Evolutionary conservation across 2,329 filamentous ascomycete genomes (phyloP), one percentile per base, ranked within the genome.

Genomic region (Alternaria ethzedia): DNA sequence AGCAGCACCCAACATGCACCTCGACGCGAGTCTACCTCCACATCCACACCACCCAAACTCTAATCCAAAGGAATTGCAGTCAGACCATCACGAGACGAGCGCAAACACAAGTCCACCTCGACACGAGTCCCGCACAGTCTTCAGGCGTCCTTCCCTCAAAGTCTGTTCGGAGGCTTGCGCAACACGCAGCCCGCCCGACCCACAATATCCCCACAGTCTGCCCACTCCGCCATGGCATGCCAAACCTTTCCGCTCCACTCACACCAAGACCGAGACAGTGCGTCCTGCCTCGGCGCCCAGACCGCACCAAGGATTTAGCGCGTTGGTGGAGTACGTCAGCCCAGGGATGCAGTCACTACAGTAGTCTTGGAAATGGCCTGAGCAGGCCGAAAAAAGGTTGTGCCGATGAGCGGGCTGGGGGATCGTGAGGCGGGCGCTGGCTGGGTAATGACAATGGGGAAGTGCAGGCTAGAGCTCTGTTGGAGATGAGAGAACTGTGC

Each of bases 251-350:
- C 61, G 57, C 61, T 63, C 61, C 61, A 63, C 57, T 41, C 49
- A 52, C 51, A 62, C 67, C 68, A 67, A 72, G 70, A 36, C 65
- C 61, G 61, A 61, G 12, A 12, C 11, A 9, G 54, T 52, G 54
- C 36, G 15, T 28, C 17, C 6, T 23, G 28, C 20, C 68, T 70
- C 36, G 69, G 68, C 70, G 68, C 66, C 54, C 55, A 68, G 65
- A 13, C 9, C 20, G 47, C 54, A 30, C 65, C 64, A 66, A 25
- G 25, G 21, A 6, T 12, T 28, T 55, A 36, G 30, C 13, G 10
- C 26, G 20, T 13, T 30, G 15, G n/a, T 44, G 50, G 20, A 44
- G 30, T 56, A 65, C 72, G 68, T 74, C 71, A 73, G 72, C 71
- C 72, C 56, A 75, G 72, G 60, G 56, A 57, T 45, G 43, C 49